phyloP scores from a whole-genome alignment of 345 rosid genomes.

The Rhodamnia rubescens region DNA sequence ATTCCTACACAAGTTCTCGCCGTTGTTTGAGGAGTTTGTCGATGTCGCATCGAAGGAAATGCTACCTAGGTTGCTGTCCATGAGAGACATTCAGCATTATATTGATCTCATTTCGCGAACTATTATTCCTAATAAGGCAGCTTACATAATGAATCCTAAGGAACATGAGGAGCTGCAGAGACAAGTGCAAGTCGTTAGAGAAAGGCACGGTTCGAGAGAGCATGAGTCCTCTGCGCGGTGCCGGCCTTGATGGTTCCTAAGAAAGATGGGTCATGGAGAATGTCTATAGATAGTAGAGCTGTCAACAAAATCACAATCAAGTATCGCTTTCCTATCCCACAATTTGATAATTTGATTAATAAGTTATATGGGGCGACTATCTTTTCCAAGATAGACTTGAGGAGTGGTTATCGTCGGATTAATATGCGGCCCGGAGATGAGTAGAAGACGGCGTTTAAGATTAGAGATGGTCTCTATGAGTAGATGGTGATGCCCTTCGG shows the following conservation, averaged over 20 bases:
- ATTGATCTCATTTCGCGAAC: background rate
- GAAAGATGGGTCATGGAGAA: background rate
- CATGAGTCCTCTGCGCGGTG: background rate
- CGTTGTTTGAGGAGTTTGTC: background rate
- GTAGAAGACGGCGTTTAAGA: background rate
- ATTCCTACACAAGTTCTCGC: background rate
- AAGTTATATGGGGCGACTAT: background rate
- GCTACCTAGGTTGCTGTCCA: background rate
- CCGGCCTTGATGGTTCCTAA: background rate
- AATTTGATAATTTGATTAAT: background rate
- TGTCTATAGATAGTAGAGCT: background rate
- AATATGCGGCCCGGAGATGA: background rate
- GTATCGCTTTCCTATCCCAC: background rate
- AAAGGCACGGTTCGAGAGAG: background rate
- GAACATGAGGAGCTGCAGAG: background rate
- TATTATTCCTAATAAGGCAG: background rate
- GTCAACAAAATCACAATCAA: conserved; percentile 1
- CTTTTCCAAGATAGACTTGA: background rate
- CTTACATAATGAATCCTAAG: background rate
- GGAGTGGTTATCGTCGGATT: background rate
- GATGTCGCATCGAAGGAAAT: background rate
- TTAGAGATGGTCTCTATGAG: background rate
- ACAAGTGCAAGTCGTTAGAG: background rate
- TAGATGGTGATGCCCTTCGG: conserved; percentile 1
- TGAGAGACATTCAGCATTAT: background rate